These are phyloP conservation scores for Colletotrichum navitas DNA, from an alignment of 2,329 filamentous ascomycete genomes.

Conservation along the genomic window DNA sequence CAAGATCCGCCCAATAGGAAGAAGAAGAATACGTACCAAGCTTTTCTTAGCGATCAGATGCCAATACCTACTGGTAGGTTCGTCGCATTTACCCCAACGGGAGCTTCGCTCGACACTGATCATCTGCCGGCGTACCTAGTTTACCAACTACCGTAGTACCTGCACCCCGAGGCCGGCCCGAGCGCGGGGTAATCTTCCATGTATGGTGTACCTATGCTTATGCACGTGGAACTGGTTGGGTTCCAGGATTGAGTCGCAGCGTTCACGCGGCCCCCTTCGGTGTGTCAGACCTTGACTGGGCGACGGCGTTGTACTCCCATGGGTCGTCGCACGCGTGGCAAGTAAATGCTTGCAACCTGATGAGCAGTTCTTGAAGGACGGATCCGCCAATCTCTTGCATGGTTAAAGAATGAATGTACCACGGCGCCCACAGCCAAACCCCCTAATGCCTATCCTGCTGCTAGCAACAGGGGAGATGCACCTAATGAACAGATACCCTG, in stretches of 20 bases:
- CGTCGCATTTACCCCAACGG: background rate
- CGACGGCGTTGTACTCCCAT: background rate
- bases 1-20: background rate
- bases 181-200: background rate
- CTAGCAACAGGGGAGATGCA: background rate
- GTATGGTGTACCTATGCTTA: background rate
- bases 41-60: background rate
- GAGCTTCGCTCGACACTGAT: background rate
- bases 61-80: background rate
- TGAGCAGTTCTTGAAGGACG: background rate
- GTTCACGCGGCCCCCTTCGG: background rate
- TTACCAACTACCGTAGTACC: background rate
- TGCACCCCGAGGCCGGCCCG: background rate
- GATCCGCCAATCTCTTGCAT: background rate
- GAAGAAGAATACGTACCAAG: background rate
- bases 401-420: background rate
- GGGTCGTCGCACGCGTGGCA: background rate
- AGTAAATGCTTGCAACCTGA: background rate
- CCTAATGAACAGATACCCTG: no score
- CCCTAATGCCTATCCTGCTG: background rate
- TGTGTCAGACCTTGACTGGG: background rate
- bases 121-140: background rate
- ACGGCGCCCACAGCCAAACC: background rate
- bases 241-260: background rate
- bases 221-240: background rate